These are phyloP conservation scores for Zarea fungicola DNA, from an alignment of 2,329 filamentous ascomycete genomes.

Conservation along the genomic window DNA sequence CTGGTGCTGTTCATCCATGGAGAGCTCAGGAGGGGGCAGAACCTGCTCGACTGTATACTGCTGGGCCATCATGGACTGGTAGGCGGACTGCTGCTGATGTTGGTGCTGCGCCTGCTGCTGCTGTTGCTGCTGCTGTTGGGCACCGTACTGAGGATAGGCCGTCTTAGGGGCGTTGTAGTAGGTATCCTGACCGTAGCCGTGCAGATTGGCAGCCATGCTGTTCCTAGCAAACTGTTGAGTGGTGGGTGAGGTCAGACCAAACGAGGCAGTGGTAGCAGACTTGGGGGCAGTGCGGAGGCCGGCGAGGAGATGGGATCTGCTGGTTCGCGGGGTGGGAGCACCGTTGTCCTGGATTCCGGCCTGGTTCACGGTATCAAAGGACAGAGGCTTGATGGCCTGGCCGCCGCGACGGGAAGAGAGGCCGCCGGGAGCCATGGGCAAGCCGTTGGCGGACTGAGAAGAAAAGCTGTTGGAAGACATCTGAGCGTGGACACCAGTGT, in stretches of 20 bases:
- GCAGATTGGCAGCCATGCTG: slow-evolving; percentile 39
- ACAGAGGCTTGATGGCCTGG: slow-evolving; percentile 85
- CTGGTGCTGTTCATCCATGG: slow-evolving; percentile 63
- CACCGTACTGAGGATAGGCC: slow-evolving; percentile 45
- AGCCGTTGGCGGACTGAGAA: slow-evolving; percentile 47
- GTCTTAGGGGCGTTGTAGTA: slow-evolving; percentile 51
- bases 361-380: slow-evolving; percentile 65
- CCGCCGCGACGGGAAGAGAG: slow-evolving; percentile 82
- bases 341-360: slow-evolving; percentile 62
- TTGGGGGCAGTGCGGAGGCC: slow-evolving; percentile 92
- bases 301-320: slow-evolving; percentile 88
- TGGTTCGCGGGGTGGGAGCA: slow-evolving; percentile 80
- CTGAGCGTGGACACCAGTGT: slow-evolving; percentile 99
- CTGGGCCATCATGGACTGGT: slow-evolving; percentile 31
- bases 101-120: slow-evolving; percentile 21
- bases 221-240: slow-evolving; percentile 39
- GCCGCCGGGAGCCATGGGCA: slow-evolving; percentile 72
- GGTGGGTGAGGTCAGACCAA: slow-evolving; percentile 62
- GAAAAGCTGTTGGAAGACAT: slow-evolving; percentile 86
- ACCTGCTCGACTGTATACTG: slow-evolving; percentile 83
- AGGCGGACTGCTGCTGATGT: slow-evolving; percentile 23
- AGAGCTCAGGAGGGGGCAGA: slow-evolving; percentile 74
- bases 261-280: slow-evolving; percentile 66
- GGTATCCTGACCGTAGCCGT: slow-evolving; percentile 37
- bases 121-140: slow-evolving; percentile 26